Evolutionary conservation across 225 moss, liverwort and hornwort species (phyloP).

Genomic region (Pseudoscleropodium purum): DNA sequence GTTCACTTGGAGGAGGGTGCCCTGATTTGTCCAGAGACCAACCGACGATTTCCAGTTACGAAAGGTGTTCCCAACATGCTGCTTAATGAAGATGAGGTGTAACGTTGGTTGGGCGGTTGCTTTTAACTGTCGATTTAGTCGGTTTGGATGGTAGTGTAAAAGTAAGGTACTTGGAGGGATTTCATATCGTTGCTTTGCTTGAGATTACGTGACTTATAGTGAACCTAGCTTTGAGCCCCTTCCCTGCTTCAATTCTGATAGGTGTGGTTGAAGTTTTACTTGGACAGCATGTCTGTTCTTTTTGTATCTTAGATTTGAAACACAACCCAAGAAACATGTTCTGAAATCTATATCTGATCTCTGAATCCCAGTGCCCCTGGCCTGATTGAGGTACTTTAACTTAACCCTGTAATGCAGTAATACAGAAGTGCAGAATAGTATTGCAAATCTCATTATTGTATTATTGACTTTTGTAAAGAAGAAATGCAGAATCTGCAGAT

Average conservation of each 20-base stretch:
- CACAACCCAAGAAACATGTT: background rate
- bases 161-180: background rate
- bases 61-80: conserved; percentile 98
- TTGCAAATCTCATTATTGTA: background rate
- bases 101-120: background rate
- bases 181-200: background rate
- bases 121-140: background rate
- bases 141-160: background rate
- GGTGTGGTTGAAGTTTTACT: background rate
- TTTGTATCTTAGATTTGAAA: background rate
- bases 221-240: background rate
- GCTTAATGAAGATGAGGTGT: conserved; percentile 94
- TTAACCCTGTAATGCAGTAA: too few relatives aligned
- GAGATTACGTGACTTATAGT: background rate
- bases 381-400: background rate
- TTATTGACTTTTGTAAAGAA: background rate
- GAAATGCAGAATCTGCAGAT: background rate
- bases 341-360: background rate
- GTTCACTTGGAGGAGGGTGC: conserved; percentile 97
- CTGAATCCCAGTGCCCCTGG: background rate
- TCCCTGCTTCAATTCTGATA: conserved; percentile 1
- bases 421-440: background rate
- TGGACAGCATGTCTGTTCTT: background rate
- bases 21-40: conserved; percentile 88
- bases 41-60: conserved; percentile 80